Conservation (phyloP, 2,329 filamentous ascomycete species). For the Botrytis aclada region DNA sequence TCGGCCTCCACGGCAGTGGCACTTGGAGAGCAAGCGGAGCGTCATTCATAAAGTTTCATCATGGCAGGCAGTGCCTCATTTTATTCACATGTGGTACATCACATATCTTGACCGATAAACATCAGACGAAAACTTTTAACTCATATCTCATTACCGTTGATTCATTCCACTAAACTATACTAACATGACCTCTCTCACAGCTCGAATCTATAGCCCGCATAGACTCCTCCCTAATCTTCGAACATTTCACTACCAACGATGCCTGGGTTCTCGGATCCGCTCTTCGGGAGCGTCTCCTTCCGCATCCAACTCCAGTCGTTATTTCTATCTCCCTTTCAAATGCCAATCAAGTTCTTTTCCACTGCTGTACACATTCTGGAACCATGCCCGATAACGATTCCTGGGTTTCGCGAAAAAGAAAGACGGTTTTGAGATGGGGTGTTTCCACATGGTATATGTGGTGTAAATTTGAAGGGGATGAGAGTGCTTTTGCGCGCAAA, state of each 20-base stretch:
- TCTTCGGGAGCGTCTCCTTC: constrained; percentile 59
- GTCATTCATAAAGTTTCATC: neutral
- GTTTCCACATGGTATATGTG: constrained; percentile 68
- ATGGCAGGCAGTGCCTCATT: neutral
- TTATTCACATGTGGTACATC: neutral
- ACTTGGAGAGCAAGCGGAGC: constrained; percentile 11
- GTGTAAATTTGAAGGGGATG: constrained; percentile 63
- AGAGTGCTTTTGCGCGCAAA: constrained; percentile 61
- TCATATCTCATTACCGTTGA: neutral
- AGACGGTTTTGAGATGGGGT: constrained; percentile 69
- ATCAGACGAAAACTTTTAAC: neutral
- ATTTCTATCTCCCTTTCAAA: constrained; percentile 64
- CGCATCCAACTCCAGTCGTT: constrained; percentile 53
- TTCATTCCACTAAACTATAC: neutral
- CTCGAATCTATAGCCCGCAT: constrained; percentile 36
- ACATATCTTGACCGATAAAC: neutral
- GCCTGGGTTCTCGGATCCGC: constrained; percentile 64
- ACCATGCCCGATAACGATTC: constrained; percentile 67
- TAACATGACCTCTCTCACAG: constrained; percentile 20
- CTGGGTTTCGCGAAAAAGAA: constrained; percentile 69
- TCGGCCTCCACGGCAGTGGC: constrained; percentile 7
- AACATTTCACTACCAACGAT: constrained; percentile 58
- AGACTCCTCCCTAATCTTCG: constrained; percentile 35
- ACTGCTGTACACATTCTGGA: constrained; percentile 63
- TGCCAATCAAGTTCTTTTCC: constrained; percentile 63